phyloP scores from a whole-genome alignment of 345 rosid genomes.

The Brassica juncea region DNA sequence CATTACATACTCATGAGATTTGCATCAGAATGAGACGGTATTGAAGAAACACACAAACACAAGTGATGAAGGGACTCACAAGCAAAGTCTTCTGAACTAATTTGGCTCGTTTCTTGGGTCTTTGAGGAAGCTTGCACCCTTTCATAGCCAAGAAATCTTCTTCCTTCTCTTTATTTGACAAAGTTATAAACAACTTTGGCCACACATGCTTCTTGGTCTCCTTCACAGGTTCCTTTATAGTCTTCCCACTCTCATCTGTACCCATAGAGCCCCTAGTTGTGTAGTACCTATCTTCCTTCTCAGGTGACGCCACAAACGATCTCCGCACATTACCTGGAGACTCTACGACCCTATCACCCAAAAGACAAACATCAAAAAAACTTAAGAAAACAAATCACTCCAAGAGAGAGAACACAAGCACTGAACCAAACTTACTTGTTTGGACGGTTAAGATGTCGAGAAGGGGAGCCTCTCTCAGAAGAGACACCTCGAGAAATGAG shows the following conservation, averaged over 20 bases:
- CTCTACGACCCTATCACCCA: conserved; percentile 52
- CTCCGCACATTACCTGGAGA: conserved; percentile 49
- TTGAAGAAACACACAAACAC: background rate
- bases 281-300: conserved; percentile 79
- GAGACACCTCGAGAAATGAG: conserved; percentile 47
- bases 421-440: conserved; percentile 44
- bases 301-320: conserved; percentile 56
- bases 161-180: conserved; percentile 92
- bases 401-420: background rate
- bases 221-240: conserved; percentile 55
- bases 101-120: conserved; percentile 92
- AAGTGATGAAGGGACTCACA: conserved; percentile 44
- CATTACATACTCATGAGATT: conserved; percentile 1
- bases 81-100: conserved; percentile 80
- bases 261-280: conserved; percentile 79
- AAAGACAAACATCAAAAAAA: conserved; percentile 13
- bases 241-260: conserved; percentile 63
- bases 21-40: background rate
- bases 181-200: conserved; percentile 70
- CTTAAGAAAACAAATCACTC: background rate
- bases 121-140: conserved; percentile 90
- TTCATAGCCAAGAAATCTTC: conserved; percentile 95
- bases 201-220: conserved; percentile 65
- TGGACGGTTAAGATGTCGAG: conserved; percentile 50
- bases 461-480: conserved; percentile 55